Conservation (phyloP, 2,329 filamentous ascomycete genomes). For the Fusarium metavorans region DNA sequence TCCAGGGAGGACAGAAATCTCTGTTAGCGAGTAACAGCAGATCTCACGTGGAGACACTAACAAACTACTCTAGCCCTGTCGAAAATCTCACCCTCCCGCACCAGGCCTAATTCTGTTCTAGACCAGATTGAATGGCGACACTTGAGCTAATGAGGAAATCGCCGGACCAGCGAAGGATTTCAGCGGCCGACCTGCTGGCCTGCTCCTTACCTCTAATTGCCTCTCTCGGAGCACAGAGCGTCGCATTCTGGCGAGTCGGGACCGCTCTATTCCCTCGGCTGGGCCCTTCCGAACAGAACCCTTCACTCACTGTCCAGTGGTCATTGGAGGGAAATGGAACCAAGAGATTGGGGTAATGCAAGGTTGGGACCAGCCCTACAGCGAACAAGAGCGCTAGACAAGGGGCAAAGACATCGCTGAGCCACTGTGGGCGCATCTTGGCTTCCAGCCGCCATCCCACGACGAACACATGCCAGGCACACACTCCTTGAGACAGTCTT, state of each 20-base stretch:
- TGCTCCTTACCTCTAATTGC: not conserved
- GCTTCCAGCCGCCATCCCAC: constrained; percentile 1
- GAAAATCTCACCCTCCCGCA: not conserved
- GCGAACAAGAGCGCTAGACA: not conserved
- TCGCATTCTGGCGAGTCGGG: not conserved
- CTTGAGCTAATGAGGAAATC: constrained; percentile 30
- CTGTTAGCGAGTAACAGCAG: not conserved
- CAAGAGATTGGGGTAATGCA: not conserved
- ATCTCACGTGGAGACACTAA: not conserved
- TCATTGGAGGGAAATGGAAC: not conserved
- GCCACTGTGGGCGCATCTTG: not conserved
- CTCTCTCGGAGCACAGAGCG: not conserved
- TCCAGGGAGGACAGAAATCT: not conserved
- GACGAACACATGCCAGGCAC: constrained; percentile 37
- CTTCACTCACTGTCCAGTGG: not conserved
- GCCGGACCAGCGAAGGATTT: constrained; percentile 19
- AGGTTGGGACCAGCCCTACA: not conserved
- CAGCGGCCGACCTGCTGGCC: constrained; percentile 3
- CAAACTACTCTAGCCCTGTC: accelerated
- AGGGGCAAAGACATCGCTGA: not conserved
- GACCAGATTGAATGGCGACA: constrained; percentile 9
- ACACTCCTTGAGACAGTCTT: constrained; percentile 18
- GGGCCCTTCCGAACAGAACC: not conserved
- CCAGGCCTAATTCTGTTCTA: constrained; percentile 23
- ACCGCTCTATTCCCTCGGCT: not conserved